phyloP scores from a whole-genome alignment of 176 grass and related monocot genomes.

The sorghum (Sorghum bicolor) region DNA sequence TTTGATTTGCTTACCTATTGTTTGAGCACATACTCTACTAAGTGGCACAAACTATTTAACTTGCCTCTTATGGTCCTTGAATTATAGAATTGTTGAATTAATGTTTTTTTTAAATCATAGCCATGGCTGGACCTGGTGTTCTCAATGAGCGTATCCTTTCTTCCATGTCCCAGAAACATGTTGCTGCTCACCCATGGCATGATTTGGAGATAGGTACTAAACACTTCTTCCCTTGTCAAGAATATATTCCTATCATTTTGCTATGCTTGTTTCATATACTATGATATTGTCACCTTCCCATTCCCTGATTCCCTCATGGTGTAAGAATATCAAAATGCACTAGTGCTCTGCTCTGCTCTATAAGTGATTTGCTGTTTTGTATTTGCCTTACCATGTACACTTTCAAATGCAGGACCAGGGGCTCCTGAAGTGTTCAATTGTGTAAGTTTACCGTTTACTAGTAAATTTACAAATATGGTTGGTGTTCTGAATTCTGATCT shows the following conservation, averaged over 20 bases:
- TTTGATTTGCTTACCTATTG: neutral
- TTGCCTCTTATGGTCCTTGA: conserved; percentile 7
- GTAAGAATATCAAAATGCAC: neutral
- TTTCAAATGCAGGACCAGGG: conserved; percentile 73
- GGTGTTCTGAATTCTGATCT: conserved; percentile 1
- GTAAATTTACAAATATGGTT: neutral
- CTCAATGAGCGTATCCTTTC: conserved; percentile 90
- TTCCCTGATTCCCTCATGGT: neutral
- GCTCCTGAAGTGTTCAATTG: conserved; percentile 92
- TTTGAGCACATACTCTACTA: neutral
- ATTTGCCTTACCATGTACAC: conserved; percentile 17
- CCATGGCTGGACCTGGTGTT: conserved; percentile 60
- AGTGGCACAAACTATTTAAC: neutral
- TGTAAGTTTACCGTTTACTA: conserved; percentile 58
- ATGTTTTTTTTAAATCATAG: conserved; percentile 37
- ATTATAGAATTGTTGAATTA: neutral
- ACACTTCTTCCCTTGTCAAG: neutral
- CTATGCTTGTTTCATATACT: conserved; percentile 15
- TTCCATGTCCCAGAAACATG: conserved; percentile 72
- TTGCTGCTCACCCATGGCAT: conserved; percentile 98
- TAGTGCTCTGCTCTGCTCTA: neutral
- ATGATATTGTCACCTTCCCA: conserved; percentile 1
- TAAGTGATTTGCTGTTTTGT: neutral
- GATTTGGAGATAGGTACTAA: conserved; percentile 89
- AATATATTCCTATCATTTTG: neutral